Percentiles rank a stretch among this genome's conserved stretches.
These are phyloP conservation scores for Knoxia roxburghii DNA, from an alignment of 257 asterid genomes.

Conservation along the genomic window DNA sequence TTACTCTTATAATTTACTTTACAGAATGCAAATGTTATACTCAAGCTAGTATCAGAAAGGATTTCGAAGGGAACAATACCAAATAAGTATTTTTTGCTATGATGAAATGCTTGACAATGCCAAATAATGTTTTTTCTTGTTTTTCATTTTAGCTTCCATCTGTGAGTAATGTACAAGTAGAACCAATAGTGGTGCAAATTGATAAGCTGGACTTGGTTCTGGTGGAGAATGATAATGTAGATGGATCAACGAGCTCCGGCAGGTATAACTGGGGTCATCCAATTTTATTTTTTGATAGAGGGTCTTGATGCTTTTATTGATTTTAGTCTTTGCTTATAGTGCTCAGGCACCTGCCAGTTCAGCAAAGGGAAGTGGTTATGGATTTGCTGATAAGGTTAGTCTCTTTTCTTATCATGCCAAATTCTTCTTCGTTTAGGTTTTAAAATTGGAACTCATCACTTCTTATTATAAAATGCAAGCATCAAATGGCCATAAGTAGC, in stretches of 20 bases:
- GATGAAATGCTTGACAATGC: background rate
- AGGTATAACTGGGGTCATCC: conserved; percentile 41
- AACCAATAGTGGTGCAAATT: conserved; percentile 83
- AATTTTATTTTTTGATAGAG: conserved; percentile 16
- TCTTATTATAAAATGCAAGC: background rate
- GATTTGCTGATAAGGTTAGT: conserved; percentile 94
- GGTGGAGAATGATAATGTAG: conserved; percentile 81
- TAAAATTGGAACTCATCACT: background rate
- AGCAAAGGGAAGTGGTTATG: conserved; percentile 72
- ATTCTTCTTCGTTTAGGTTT: conserved; percentile 16
- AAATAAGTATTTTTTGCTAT: background rate
- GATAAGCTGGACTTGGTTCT: conserved; percentile 87
- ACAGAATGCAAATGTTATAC: no score
- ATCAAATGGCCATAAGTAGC: background rate
- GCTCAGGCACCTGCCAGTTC: conserved; percentile 47
- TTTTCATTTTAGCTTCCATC: conserved; percentile 71
- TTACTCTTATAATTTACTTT: background rate
- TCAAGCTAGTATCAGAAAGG: background rate
- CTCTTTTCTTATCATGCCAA: conserved; percentile 11
- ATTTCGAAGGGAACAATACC: background rate
- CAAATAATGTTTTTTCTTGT: background rate
- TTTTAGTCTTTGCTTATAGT: conserved; percentile 32
- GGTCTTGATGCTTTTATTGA: conserved; percentile 19
- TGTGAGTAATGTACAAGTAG: conserved; percentile 89
- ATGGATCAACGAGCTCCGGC: conserved; percentile 47